Percentiles rank a stretch among this genome's conserved stretches.
Conservation (phyloP, 306 rosid species). For the Casuarina equisetifolia region DNA sequence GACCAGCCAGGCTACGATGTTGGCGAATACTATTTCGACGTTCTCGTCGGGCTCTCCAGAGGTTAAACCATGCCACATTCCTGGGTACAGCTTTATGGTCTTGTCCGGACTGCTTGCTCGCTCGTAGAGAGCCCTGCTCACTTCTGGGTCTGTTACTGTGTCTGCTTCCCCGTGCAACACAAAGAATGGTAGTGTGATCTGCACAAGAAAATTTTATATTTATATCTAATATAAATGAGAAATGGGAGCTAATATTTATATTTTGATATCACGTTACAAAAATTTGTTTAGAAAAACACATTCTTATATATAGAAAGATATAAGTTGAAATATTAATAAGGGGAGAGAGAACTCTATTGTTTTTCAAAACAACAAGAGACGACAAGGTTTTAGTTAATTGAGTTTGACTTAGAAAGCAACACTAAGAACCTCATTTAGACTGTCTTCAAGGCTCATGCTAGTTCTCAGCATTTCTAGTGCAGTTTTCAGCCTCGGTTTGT, state of each 20-base stretch:
- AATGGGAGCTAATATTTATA: too few relatives aligned
- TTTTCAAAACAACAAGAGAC: too few relatives aligned
- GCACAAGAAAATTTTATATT: neutral
- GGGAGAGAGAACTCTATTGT: too few relatives aligned
- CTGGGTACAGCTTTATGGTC: conserved; percentile 70
- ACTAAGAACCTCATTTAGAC: conserved; percentile 50
- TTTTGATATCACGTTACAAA: too few relatives aligned
- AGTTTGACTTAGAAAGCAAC: neutral
- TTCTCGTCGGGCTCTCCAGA: conserved; percentile 84
- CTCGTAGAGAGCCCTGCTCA: conserved; percentile 70
- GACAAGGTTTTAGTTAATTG: too few relatives aligned
- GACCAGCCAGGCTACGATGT: conserved; percentile 71
- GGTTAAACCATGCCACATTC: conserved; percentile 89
- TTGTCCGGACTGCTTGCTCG: conserved; percentile 73
- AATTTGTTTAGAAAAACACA: too few relatives aligned
- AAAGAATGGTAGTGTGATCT: conserved; percentile 74
- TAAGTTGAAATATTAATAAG: too few relatives aligned
- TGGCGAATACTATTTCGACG: conserved; percentile 58
- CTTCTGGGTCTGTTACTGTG: conserved; percentile 90
- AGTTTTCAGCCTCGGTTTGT: conserved; percentile 81
- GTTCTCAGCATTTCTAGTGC: conserved; percentile 80
- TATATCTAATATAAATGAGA: too few relatives aligned
- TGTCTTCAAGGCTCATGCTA: conserved; percentile 58
- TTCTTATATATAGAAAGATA: too few relatives aligned
- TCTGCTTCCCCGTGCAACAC: conserved; percentile 91